These are phyloP conservation scores for Chytriomyces confervae DNA, from an alignment of 192 early-diverging fungal species.

Conservation along the genomic window DNA sequence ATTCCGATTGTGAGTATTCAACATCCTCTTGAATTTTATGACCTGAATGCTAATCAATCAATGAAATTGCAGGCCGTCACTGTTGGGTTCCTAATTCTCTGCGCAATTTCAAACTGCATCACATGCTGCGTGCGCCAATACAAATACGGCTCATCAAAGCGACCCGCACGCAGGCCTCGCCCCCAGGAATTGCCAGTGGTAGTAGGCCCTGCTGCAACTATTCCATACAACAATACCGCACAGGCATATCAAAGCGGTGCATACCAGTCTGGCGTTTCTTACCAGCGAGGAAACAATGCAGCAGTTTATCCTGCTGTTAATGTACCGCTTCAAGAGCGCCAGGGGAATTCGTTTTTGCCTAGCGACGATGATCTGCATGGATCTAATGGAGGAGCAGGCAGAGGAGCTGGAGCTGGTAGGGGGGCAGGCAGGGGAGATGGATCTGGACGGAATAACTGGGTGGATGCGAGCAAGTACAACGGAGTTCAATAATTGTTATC, in stretches of 20 bases:
- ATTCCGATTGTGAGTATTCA: slow-evolving; percentile 42
- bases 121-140: slow-evolving; percentile 28
- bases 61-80: slow-evolving; percentile 33
- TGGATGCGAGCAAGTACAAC: slow-evolving; percentile 35
- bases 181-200: slow-evolving; percentile 32
- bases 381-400: background rate
- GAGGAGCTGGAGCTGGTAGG: background rate
- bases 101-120: slow-evolving; percentile 32
- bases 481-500: slow-evolving; percentile 9
- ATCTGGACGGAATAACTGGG: slow-evolving; percentile 22
- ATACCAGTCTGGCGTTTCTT: background rate
- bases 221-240: background rate
- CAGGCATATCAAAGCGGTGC: background rate
- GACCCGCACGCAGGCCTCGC: background rate
- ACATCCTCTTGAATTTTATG: background rate
- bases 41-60: background rate
- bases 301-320: background rate
- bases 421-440: background rate
- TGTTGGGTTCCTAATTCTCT: slow-evolving; percentile 41
- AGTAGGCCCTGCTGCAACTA: background rate
- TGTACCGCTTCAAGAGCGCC: background rate
- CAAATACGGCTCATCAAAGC: slow-evolving; percentile 5
- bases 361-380: background rate
- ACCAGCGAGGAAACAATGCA: background rate
- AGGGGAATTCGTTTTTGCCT: background rate